phyloP scores from a whole-genome alignment of 2,329 filamentous ascomycete species.

The Exophiala sp. region DNA sequence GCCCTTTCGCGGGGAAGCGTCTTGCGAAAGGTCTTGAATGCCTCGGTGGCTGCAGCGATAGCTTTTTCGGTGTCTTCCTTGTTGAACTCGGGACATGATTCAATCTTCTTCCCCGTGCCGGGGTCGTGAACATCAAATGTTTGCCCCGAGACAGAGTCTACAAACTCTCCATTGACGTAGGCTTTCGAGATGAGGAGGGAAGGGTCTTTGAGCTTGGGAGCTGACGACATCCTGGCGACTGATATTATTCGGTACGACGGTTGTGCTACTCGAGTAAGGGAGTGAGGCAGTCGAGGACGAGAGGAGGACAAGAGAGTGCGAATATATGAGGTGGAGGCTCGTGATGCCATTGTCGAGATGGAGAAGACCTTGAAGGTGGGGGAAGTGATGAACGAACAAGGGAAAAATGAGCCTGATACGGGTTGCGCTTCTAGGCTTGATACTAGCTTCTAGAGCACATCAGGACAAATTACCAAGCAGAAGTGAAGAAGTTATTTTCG shows the following conservation, averaged over 20 bases:
- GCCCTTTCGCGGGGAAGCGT: slow-evolving; percentile 59
- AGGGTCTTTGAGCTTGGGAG: slow-evolving; percentile 63
- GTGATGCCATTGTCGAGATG: slow-evolving; percentile 13
- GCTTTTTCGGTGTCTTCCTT: slow-evolving; percentile 72
- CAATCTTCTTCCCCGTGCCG: slow-evolving; percentile 74
- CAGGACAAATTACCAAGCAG: too few species aligned
- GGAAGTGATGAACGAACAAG: background rate
- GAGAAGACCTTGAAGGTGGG: background rate
- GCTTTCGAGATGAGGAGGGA: slow-evolving; percentile 79
- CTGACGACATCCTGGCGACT: slow-evolving; percentile 27
- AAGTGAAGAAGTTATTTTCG: too few species aligned
- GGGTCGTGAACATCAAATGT: slow-evolving; percentile 91
- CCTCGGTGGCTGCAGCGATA: slow-evolving; percentile 76
- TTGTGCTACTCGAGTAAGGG: slow-evolving; percentile 2
- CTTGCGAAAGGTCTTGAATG: slow-evolving; percentile 60
- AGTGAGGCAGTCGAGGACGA: slow-evolving; percentile 16
- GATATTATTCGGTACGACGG: slow-evolving; percentile 21
- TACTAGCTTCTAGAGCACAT: too few species aligned
- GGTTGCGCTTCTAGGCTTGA: too few species aligned
- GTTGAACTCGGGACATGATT: slow-evolving; percentile 77
- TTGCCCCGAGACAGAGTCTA: slow-evolving; percentile 77
- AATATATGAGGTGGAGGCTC: slow-evolving; percentile 14
- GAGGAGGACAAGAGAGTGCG: slow-evolving; percentile 16
- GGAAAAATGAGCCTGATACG: too few species aligned
- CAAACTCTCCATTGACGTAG: slow-evolving; percentile 93